Base-by-base conservation (phyloP, 2,329 filamentous ascomycete genomes). In the Sporothrix protearum region DNA sequence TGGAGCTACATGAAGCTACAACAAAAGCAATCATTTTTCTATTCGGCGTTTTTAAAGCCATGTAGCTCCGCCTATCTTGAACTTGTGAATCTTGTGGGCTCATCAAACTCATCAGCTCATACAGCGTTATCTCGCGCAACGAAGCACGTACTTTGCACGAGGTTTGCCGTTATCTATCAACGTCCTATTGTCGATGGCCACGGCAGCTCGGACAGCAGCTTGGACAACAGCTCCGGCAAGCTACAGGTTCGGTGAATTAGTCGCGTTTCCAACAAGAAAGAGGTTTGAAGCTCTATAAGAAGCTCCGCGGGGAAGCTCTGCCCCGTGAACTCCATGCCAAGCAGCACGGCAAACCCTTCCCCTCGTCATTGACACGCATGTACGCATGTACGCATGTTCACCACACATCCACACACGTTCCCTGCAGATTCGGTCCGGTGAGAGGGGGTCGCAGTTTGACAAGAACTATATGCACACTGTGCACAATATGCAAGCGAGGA, bases 181-280 rank as follows among this genome's bases (percentile, higher is more conserved):
- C n/a, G 12, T 7, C 57, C 25, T 63, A 14, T 16, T 8, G 36
- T 42, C 33, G 33, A 63, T 63, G 9, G 39, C 9, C 57, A 63
- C 57, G 19, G 10, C 57, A 63, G 57, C 57, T 42, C 10, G 64
- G 42, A 39, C 42, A 47, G 10, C 10, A 42, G 39, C 5, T 42
- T 42, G 33, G 33, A 36, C 33, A 36, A 36, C 33, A 36, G 33
- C 33, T 8, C 8, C 33, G 33, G 33, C 33, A 2, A 42, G 63
- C 42, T n/a, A 67, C 63, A 36, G 45, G 45, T 39, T 51, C 64
- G 64, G 64, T 67, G 64, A 67, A 67, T 51, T 67, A 51, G 16
- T 19, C 64, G 64, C 64, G 51, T 36, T 28, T 51, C 53, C 36
- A 39, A 68, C 66, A 68, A 55, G 22, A 22, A 36, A 22, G 14